Evolutionary conservation across 257 asterid genomes (phyloP).

Genomic region (Primulina tabacum): DNA sequence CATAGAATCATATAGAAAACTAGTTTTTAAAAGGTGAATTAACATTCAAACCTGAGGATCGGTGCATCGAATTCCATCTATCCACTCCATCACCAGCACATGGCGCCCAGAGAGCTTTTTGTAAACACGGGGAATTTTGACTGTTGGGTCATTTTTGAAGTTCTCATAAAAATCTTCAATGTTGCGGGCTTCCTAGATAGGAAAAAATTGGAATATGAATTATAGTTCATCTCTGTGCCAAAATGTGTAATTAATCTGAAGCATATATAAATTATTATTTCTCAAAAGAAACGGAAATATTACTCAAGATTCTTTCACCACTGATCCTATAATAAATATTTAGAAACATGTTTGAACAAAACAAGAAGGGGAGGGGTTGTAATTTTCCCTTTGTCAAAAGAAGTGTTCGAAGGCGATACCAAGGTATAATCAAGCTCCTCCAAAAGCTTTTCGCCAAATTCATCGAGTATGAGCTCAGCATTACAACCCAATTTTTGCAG

Average conservation of each 20-base stretch:
- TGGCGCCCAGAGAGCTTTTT: slow-evolving; percentile 83
- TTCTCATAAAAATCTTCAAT: slow-evolving; percentile 96
- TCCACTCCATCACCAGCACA: slow-evolving; percentile 99
- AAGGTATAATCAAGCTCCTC: slow-evolving; percentile 97
- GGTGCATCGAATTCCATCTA: slow-evolving; percentile 98
- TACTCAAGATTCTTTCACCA: background rate
- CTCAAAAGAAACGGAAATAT: no score
- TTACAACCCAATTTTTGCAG: slow-evolving; percentile 92
- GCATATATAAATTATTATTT: slow-evolving; percentile 2
- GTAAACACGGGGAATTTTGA: slow-evolving; percentile 89
- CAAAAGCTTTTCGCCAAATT: slow-evolving; percentile 96
- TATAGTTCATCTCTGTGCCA: slow-evolving; percentile 14
- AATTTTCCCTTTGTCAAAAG: slow-evolving; percentile 1
- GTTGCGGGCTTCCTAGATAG: slow-evolving; percentile 86
- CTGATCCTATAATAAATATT: background rate
- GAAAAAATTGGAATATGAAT: slow-evolving; percentile 13
- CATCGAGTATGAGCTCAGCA: slow-evolving; percentile 97
- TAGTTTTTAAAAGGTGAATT: slow-evolving; percentile 13
- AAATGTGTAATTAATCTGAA: slow-evolving; percentile 1
- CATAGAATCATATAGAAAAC: slow-evolving; percentile 25
- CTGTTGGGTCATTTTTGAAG: slow-evolving; percentile 91
- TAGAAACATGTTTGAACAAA: background rate
- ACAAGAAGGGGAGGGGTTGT: background rate
- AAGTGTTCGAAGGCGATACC: slow-evolving; percentile 47
- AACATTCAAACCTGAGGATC: slow-evolving; percentile 75